Base-by-base conservation (phyloP, 352 stramenopile species). In the Peronospora destructor region DNA sequence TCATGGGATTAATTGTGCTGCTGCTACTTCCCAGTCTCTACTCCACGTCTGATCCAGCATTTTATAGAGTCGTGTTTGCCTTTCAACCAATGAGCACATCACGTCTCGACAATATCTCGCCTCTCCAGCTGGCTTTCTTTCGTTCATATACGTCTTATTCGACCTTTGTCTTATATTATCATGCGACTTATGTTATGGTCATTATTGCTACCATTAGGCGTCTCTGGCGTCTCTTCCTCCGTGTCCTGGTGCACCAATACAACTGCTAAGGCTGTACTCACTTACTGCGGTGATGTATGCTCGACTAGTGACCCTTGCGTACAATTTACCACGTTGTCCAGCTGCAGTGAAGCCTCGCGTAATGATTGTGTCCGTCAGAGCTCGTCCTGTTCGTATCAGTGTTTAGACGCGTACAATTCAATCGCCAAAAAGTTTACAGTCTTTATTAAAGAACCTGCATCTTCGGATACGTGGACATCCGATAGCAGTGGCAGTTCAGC, bases 311-410 rank as follows among this genome's bases (percentile, higher is more conserved):
- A 84, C 50, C 70, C 75, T 19, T 91, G 79, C 38, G 76, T 70
- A 23, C 76, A 91, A 58, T 91, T 81, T 57, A 45, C 59, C 21
- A 52, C 43, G 14, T 56, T 58, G 11, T 59, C 53, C 21, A 75
- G 36, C 43, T 91, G 79, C 58, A 83, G 51, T 51, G 57, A 71
- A 6, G 59, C 53, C 16, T 67, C 66, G 13, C 61, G 71, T 33
- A 84, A 85, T 49, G 61, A 64, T 10, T 91, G 79, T 50, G 40
- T 59, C n/a, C 28, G 29, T 16, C 46, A 84, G 46, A 64, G 59
- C 34, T 57, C 64, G 8, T 48, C 49, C 2, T 91, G 79, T 66
- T 76, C 67, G 34, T 88, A 71, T 59, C 79, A 91, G 61, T 91
- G 79, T 50, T 62, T 91, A 4, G 41, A 65, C 9, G 59, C 73